phyloP scores from a whole-genome alignment of 1,139 yeast species.

The Yamadazyma sp. region DNA sequence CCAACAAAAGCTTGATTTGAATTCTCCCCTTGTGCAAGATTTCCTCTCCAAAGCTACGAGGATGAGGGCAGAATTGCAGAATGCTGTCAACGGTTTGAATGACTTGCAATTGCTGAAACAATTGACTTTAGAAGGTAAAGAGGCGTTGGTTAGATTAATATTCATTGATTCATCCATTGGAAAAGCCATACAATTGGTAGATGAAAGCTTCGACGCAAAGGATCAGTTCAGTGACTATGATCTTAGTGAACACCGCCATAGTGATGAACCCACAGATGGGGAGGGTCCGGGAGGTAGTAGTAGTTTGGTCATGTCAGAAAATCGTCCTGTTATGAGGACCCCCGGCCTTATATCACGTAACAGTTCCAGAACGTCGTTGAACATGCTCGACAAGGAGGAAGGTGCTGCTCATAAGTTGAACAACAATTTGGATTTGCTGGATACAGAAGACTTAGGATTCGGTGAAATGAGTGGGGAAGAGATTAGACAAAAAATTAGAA shows the following conservation, averaged over 20 bases:
- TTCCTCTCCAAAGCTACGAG: constrained; percentile 46
- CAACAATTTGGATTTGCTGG: constrained; percentile 22
- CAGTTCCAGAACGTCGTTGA: constrained; percentile 37
- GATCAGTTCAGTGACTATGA: constrained; percentile 11
- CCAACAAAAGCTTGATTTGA: constrained; percentile 27
- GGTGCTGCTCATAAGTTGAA: constrained; percentile 40
- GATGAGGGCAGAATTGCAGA: constrained; percentile 48
- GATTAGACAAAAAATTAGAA: constrained; percentile 49
- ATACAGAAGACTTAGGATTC: constrained; percentile 10
- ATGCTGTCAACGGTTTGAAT: constrained; percentile 57
- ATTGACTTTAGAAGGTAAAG: constrained; percentile 68
- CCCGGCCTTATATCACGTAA: constrained; percentile 34
- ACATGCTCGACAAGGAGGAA: constrained; percentile 38
- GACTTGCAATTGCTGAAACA: constrained; percentile 52
- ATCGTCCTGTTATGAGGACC: constrained; percentile 2
- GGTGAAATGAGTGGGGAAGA: constrained; percentile 49
- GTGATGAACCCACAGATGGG: constrained; percentile 9
- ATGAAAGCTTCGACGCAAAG: constrained; percentile 29
- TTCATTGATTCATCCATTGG: constrained; percentile 69
- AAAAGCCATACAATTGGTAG: constrained; percentile 59
- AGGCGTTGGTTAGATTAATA: constrained; percentile 65
- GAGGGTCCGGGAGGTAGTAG: constrained; percentile 6
- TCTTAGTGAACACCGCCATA: constrained; percentile 13
- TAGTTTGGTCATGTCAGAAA: constrained; percentile 3
- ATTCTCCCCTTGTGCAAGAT: constrained; percentile 29